phyloP scores from a whole-genome alignment of 768 basidiomycete genomes.

The Infundibulicybe gibba region DNA sequence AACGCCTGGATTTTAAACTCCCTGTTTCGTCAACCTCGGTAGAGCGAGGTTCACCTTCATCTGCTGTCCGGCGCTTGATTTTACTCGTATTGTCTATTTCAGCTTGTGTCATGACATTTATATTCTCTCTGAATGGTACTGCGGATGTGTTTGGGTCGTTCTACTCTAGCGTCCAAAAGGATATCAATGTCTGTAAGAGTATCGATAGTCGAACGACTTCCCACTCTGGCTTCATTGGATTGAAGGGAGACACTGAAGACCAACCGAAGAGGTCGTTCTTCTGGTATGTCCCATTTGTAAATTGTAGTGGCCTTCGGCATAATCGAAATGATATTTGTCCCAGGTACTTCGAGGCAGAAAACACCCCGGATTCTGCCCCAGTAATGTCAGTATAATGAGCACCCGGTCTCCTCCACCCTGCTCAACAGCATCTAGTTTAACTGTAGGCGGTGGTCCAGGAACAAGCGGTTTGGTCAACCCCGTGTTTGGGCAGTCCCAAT shows the following conservation, averaged over 20 bases:
- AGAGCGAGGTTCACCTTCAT: too few species aligned
- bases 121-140: too few species aligned
- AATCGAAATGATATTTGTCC: constrained; percentile 5
- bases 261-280: constrained; percentile 18
- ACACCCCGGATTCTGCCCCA: constrained; percentile 20
- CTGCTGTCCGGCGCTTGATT: too few species aligned
- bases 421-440: constrained; percentile 16
- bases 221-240: constrained; percentile 20
- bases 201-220: too few species aligned
- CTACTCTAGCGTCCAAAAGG: too few species aligned
- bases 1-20: too few species aligned
- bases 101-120: too few species aligned
- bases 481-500: constrained; percentile 21
- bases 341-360: constrained; percentile 29
- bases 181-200: too few species aligned
- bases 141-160: too few species aligned
- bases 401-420: not conserved
- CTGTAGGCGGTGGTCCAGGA: constrained; percentile 31
- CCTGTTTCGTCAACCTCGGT: too few species aligned
- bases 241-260: constrained; percentile 20
- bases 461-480: constrained; percentile 24
- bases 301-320: not conserved
- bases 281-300: constrained; percentile 9
- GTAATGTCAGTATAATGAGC: constrained; percentile 18
- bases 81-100: too few species aligned